Conservation (phyloP, 225 moss, liverwort and hornwort species). For the Physcomitrellopsis africana region DNA sequence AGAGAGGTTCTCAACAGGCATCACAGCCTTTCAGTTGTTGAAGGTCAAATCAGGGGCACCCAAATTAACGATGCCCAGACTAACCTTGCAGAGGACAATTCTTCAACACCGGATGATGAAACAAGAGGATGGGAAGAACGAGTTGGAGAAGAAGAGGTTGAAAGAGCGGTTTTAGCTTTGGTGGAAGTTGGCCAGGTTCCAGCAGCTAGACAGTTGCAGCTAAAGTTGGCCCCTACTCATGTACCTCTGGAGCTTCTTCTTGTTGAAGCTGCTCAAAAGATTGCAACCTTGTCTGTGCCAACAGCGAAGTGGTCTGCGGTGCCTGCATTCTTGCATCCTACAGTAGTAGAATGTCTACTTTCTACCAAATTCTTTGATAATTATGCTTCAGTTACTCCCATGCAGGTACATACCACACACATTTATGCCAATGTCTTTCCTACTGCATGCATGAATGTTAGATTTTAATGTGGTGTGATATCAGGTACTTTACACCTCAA, state of each 20-base stretch:
- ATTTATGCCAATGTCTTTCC: background rate
- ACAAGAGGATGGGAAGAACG: conserved; percentile 84
- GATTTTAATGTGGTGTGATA: conserved; percentile 13
- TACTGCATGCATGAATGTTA: background rate
- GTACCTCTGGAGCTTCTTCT: conserved; percentile 87
- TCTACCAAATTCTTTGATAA: conserved; percentile 59
- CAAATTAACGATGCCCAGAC: conserved; percentile 41
- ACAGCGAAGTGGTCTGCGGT: conserved; percentile 59
- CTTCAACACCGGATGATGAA: conserved; percentile 57
- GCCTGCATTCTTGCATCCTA: conserved; percentile 62
- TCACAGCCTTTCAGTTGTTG: conserved; percentile 49
- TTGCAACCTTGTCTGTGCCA: conserved; percentile 70
- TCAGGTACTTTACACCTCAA: background rate
- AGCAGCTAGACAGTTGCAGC: conserved; percentile 88
- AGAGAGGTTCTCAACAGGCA: conserved; percentile 48
- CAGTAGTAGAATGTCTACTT: conserved; percentile 61
- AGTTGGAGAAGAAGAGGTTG: conserved; percentile 77
- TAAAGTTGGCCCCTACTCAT: conserved; percentile 72
- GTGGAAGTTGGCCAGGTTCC: conserved; percentile 94
- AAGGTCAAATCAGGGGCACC: conserved; percentile 41
- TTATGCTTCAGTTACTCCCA: conserved; percentile 55
- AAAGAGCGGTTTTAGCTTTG: conserved; percentile 82
- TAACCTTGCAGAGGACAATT: conserved; percentile 36
- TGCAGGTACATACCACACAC: conserved; percentile 49
- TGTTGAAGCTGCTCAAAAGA: conserved; percentile 80